Evolutionary conservation across 163 green algal genomes (phyloP), one percentile per base, ranked within the genome.

Genomic region (Coccomyxa subellipsoidea): DNA sequence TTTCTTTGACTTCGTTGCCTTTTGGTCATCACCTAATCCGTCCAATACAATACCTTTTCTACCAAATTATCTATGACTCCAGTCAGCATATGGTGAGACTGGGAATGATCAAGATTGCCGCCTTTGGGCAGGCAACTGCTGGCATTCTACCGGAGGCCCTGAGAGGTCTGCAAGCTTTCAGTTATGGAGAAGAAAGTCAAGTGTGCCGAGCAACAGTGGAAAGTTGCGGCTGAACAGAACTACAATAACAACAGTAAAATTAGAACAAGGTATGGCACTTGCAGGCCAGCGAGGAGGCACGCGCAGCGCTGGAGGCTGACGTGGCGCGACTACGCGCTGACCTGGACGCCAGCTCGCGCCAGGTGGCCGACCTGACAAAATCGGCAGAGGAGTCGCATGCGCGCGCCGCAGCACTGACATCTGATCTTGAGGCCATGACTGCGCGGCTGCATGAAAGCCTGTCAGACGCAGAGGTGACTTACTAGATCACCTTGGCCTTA

Each of bases 201-300:
- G n/a, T n/a, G n/a, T n/a, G n/a, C n/a, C n/a, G n/a, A n/a, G n/a
- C n/a, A n/a, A n/a, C n/a, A n/a, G n/a, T n/a, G n/a, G n/a, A n/a
- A n/a, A n/a, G n/a, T n/a, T n/a, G n/a, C n/a, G n/a, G n/a, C n/a
- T n/a, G n/a, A n/a, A n/a, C n/a, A n/a, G n/a, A n/a, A n/a, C n/a
- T n/a, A n/a, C n/a, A n/a, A n/a, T n/a, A n/a, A n/a, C n/a, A n/a
- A n/a, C n/a, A n/a, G n/a, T n/a, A n/a, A n/a, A n/a, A n/a, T n/a
- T n/a, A n/a, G n/a, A n/a, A n/a, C n/a, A n/a, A n/a, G 54, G 54
- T 32, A 32, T 59, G 37, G 78, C 78, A 82, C 47, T 38, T 83
- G 35, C n/a, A 71, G 36, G 34, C 78, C 8, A 82, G 54, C 4
- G 54, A 71, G 54, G 54, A 82, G 36, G 54, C 54, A 34, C 78